Evolutionary conservation across 2,329 filamentous ascomycete species (phyloP), one percentile per base, ranked within the genome.

Genomic region (Phyllosticta citriasiana): DNA sequence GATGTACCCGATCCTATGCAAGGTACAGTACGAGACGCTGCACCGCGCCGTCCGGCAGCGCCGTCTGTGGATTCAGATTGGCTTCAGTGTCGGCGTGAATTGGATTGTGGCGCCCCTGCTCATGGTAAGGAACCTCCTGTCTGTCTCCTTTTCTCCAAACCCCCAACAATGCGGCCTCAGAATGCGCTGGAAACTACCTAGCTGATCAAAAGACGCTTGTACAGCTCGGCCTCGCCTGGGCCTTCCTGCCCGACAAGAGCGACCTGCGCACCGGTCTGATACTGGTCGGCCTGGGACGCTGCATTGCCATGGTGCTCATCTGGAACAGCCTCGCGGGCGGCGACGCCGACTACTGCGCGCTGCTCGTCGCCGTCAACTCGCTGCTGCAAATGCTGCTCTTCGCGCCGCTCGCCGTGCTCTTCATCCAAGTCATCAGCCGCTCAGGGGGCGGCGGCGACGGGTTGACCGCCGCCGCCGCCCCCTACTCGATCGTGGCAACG

Each of bases 1-100:
- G 90, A 96, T 96, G 89, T 96, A 94, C 69, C 91, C 91, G 0
- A 95, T 96, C 63, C 78, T 96, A 0, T 95, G 89, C 80, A 94
- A 94, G 72, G 88, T 95, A 5, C 84, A 84, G 51, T 94, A 85
- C 73, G 90, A 95, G 71, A 82, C 83, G 0, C 75, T 95, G 9
- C 88, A 91, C 71, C 76, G 82, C 2, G 77, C 90, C 3, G 81
- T 94, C 62, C 72, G 76, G 2, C 78, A 84, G 2, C 78, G 79
- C 2, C 77, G 78, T 0, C 77, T 95, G 2, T 96, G 89, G 90
- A 83, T 84, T 57, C 90, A 96, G 71, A 83, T 96, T n/a, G 77
- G 71, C 0, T 89, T 96, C 67, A 91, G 88, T 62, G 73, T 95
- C 3, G 65, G 91, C 3, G 72, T 92, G 27, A 96, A 96, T 70